These are phyloP conservation scores for Candida tetrigidarum DNA, from an alignment of 1,139 yeast genomes.

Conservation along the genomic window DNA sequence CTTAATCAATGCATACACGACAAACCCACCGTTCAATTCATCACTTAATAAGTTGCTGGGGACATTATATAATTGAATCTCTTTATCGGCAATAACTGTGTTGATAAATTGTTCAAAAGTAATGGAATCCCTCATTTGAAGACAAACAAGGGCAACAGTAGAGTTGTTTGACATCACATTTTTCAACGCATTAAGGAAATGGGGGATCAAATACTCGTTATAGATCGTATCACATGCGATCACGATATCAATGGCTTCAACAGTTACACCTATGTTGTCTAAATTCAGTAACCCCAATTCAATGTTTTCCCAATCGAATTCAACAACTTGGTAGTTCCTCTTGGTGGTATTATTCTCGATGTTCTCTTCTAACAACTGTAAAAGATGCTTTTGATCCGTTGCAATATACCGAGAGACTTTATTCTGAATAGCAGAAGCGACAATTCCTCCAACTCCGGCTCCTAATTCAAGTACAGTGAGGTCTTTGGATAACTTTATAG, in stretches of 20 bases:
- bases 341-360: constrained; percentile 35
- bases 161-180: constrained; percentile 27
- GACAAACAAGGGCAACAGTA: constrained; percentile 49
- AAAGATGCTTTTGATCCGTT: constrained; percentile 63
- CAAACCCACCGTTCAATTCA: constrained; percentile 44
- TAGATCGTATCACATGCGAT: constrained; percentile 75
- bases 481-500: constrained; percentile 14
- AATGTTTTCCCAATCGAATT: constrained; percentile 68
- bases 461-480: constrained; percentile 61
- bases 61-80: constrained; percentile 28
- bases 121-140: constrained; percentile 61
- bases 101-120: constrained; percentile 53
- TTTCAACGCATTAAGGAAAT: constrained; percentile 49
- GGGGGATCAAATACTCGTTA: constrained; percentile 62
- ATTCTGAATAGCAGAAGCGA: constrained; percentile 51
- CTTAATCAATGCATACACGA: constrained; percentile 32
- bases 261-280: constrained; percentile 12
- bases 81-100: constrained; percentile 21
- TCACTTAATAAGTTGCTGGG: constrained; percentile 30
- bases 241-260: constrained; percentile 43
- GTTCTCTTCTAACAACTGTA: constrained; percentile 55
- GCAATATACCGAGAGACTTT: constrained; percentile 47
- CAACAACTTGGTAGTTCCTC: constrained; percentile 43
- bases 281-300: constrained; percentile 35
- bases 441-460: constrained; percentile 64